Percentiles rank a stretch among this genome's conserved stretches.
phyloP scores from a whole-genome alignment of 208 protist species.

The Leishmania tropica region DNA sequence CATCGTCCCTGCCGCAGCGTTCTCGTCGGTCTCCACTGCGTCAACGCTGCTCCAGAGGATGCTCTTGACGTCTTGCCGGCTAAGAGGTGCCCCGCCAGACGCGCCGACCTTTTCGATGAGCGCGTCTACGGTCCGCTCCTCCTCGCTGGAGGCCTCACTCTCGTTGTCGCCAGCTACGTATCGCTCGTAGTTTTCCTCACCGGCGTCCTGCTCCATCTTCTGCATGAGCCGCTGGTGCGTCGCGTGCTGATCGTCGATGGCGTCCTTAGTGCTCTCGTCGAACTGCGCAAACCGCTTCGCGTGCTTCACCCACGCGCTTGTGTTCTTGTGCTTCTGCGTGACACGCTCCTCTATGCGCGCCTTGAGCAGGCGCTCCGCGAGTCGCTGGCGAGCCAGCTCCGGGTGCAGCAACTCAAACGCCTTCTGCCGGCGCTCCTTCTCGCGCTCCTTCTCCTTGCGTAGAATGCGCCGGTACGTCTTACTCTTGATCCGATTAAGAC shows the following conservation, averaged over 20 bases:
- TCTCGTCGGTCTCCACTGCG: conserved; percentile 13
- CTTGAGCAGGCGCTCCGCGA: conserved; percentile 80
- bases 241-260: conserved; percentile 86
- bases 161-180: conserved; percentile 51
- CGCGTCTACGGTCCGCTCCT: conserved; percentile 86
- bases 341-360: conserved; percentile 87
- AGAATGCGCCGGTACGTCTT: conserved; percentile 93
- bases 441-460: conserved; percentile 91
- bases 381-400: conserved; percentile 70
- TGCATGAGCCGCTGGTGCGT: conserved; percentile 90
- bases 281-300: conserved; percentile 86
- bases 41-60: conserved; percentile 52
- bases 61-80: conserved; percentile 35
- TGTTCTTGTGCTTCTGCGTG: conserved; percentile 94
- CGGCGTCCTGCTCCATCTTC: conserved; percentile 89
- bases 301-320: conserved; percentile 90
- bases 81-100: conserved; percentile 9
- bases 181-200: conserved; percentile 64
- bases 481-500: conserved; percentile 93
- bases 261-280: conserved; percentile 80
- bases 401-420: conserved; percentile 90
- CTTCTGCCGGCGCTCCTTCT: conserved; percentile 78
- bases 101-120: conserved; percentile 49
- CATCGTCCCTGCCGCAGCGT: conserved; percentile 3
- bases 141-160: conserved; percentile 63